Conservation (phyloP, 2,329 filamentous ascomycete genomes). For the Aureobasidium sp. region DNA sequence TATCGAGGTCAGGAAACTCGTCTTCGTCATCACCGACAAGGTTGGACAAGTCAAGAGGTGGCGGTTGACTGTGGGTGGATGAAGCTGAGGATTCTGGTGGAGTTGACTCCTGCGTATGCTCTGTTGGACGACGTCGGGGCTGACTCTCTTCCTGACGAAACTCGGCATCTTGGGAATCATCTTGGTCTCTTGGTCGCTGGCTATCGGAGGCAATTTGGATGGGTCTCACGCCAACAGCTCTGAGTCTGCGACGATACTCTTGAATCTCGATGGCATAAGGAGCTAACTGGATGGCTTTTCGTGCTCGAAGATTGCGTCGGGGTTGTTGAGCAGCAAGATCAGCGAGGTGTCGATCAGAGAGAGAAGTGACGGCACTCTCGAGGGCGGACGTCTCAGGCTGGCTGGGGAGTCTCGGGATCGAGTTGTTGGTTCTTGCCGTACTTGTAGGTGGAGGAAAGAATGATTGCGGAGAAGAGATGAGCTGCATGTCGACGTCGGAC, state of each 20-base stretch:
- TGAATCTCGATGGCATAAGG: constrained; percentile 40
- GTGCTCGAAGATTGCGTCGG: constrained; percentile 32
- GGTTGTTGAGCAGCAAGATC: constrained; percentile 7
- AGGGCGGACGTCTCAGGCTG: neutral
- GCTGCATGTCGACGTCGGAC: constrained; percentile 6
- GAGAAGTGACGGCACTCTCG: neutral
- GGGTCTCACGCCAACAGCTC: constrained; percentile 36
- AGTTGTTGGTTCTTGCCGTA: constrained; percentile 3
- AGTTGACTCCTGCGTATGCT: constrained; percentile 11
- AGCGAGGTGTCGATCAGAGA: neutral
- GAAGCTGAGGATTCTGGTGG: neutral
- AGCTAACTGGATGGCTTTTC: constrained; percentile 42
- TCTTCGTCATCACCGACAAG: constrained; percentile 19
- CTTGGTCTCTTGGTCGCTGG: constrained; percentile 11
- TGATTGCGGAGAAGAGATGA: constrained; percentile 3
- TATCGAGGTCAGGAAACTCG: constrained; percentile 24
- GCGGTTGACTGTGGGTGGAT: neutral
- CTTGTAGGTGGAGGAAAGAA: neutral
- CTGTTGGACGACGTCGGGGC: neutral
- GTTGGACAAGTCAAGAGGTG: neutral
- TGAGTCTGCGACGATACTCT: constrained; percentile 35
- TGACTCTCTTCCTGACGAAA: constrained; percentile 5
- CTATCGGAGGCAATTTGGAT: constrained; percentile 26
- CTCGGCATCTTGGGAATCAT: constrained; percentile 8
- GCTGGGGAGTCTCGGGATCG: neutral